Evolutionary conservation across 768 basidiomycete genomes (phyloP).

Genomic region (Tricholoma terreum): DNA sequence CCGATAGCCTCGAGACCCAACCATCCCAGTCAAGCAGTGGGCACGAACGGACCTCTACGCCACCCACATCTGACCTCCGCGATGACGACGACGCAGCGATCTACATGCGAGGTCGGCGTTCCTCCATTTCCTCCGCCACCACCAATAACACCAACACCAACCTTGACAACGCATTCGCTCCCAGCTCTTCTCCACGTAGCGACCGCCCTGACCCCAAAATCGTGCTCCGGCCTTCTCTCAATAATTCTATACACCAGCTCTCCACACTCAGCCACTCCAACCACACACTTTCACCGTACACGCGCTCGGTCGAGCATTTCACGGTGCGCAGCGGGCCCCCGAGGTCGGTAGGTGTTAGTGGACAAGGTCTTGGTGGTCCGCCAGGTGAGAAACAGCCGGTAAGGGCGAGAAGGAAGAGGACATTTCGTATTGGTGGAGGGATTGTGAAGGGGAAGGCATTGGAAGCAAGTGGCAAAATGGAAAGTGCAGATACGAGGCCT

Average conservation of each 20-base stretch:
- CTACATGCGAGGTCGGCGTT: slow-evolving; percentile 30
- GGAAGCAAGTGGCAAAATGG: slow-evolving; percentile 5
- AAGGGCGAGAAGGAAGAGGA: slow-evolving; percentile 76
- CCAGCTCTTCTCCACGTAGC: slow-evolving; percentile 20
- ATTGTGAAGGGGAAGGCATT: background rate
- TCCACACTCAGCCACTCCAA: slow-evolving; percentile 85
- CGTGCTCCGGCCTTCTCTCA: slow-evolving; percentile 57
- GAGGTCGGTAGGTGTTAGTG: slow-evolving; percentile 26
- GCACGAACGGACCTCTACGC: slow-evolving; percentile 41
- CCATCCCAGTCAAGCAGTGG: slow-evolving; percentile 49
- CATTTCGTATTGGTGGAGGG: slow-evolving; percentile 53
- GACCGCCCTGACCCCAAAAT: slow-evolving; percentile 51
- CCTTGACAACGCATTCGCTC: slow-evolving; percentile 18
- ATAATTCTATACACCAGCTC: slow-evolving; percentile 79
- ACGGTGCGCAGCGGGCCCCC: slow-evolving; percentile 88
- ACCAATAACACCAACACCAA: slow-evolving; percentile 11
- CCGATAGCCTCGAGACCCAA: slow-evolving; percentile 51
- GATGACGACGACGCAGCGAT: slow-evolving; percentile 21
- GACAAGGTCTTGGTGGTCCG: slow-evolving; percentile 15
- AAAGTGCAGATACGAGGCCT: slow-evolving; percentile 13
- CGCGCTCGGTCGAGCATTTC: slow-evolving; percentile 85
- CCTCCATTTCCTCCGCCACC: slow-evolving; percentile 33
- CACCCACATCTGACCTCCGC: slow-evolving; percentile 39
- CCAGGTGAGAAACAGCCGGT: slow-evolving; percentile 43
- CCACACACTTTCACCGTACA: slow-evolving; percentile 93